These are phyloP conservation scores for Cercospora sp. DNA, from an alignment of 2,329 filamentous ascomycete genomes.

Conservation along the genomic window DNA sequence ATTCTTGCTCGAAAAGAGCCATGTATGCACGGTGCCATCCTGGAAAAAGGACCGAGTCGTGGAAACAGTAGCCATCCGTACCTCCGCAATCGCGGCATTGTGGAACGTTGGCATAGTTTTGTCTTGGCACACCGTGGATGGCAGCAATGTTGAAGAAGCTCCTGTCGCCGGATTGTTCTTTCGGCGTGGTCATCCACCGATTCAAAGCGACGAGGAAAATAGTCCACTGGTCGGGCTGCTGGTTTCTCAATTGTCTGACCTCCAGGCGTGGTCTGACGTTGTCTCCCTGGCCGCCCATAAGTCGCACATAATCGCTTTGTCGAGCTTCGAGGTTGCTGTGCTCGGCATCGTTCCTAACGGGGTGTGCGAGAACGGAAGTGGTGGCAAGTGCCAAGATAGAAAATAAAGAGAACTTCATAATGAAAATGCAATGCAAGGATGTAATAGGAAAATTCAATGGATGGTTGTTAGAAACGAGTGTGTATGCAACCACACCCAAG, in stretches of 20 bases:
- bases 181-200: conserved; percentile 19
- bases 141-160: conserved; percentile 29
- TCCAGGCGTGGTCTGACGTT: conserved; percentile 32
- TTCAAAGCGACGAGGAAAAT: conserved; percentile 31
- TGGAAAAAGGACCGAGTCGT: conserved; percentile 33
- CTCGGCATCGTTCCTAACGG: conserved; percentile 11
- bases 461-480: conserved; percentile 10
- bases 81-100: conserved; percentile 26
- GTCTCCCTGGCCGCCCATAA: no score
- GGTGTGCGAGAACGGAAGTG: conserved; percentile 25
- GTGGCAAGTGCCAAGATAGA: conserved; percentile 24
- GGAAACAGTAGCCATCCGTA: conserved; percentile 32
- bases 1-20: conserved; percentile 34
- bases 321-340: conserved; percentile 22
- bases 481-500: conserved; percentile 11
- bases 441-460: conserved; percentile 8
- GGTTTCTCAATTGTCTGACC: conserved; percentile 28
- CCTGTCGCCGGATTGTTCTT: conserved; percentile 11
- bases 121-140: conserved; percentile 33
- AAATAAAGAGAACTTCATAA: conserved; percentile 25
- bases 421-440: conserved; percentile 11
- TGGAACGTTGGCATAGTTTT: conserved; percentile 28
- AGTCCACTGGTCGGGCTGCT: conserved; percentile 31
- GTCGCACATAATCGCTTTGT: background rate
- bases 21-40: conserved; percentile 34